A percentile compares a stretch with the other conserved stretches of the same genome.
Evolutionary conservation across 257 asterid genomes (phyloP).

Genomic region (Solanum habrochaites): DNA sequence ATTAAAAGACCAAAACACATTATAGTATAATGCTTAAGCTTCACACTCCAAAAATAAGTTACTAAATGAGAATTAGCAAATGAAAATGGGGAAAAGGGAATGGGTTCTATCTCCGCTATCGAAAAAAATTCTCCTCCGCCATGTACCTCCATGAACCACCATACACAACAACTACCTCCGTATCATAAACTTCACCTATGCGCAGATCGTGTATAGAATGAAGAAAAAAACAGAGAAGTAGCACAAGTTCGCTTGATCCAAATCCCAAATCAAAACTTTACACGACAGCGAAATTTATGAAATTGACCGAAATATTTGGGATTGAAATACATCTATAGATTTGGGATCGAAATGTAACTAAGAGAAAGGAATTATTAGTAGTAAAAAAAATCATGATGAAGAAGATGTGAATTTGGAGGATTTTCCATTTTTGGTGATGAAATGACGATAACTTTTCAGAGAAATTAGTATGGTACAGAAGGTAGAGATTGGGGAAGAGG

Average conservation of each 20-base stretch:
- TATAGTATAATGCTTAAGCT: too few relatives aligned
- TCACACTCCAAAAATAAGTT: too few relatives aligned
- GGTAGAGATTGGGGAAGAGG: constrained; percentile 1
- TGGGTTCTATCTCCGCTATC: too few relatives aligned
- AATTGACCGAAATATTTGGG: constrained; percentile 1
- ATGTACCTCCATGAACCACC: not conserved
- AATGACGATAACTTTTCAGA: not conserved
- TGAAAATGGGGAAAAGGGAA: too few relatives aligned
- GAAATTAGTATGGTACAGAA: not conserved
- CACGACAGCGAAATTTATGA: not conserved
- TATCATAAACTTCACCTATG: not conserved
- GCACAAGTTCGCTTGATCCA: not conserved
- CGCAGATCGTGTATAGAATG: not conserved
- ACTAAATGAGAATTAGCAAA: too few relatives aligned
- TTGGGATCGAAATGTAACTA: not conserved
- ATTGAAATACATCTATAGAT: not conserved
- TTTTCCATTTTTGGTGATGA: constrained; percentile 1
- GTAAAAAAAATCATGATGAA: not conserved
- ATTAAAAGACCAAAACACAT: too few relatives aligned
- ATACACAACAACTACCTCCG: not conserved
- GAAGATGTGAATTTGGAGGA: not conserved
- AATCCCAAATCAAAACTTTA: too few relatives aligned
- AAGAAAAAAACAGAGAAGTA: constrained; percentile 3
- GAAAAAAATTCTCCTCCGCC: not conserved
- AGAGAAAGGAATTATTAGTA: not conserved